Evolutionary conservation across 2,329 filamentous ascomycete genomes (phyloP).

Genomic region (Neonectria coccinea): DNA sequence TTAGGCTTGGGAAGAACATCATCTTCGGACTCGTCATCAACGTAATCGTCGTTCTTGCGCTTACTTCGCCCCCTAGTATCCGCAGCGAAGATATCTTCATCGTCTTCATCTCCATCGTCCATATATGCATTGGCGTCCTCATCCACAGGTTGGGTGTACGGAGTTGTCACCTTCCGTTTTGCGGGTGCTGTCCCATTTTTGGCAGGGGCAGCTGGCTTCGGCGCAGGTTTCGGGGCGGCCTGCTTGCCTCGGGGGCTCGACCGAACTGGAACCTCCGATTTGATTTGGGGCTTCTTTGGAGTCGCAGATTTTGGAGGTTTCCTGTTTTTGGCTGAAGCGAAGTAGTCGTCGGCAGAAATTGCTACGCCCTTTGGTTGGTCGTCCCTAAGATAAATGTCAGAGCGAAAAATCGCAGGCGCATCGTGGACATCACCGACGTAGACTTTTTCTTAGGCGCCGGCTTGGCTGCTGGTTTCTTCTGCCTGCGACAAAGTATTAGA

Average conservation of each 20-base stretch:
- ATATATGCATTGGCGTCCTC: constrained; percentile 69
- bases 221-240: constrained; percentile 46
- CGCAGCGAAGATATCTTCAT: constrained; percentile 85
- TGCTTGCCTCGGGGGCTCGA: constrained; percentile 65
- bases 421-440: constrained; percentile 52
- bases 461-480: constrained; percentile 67
- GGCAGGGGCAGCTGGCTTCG: constrained; percentile 45
- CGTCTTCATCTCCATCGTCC: constrained; percentile 76
- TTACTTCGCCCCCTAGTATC: constrained; percentile 75
- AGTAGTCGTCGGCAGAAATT: constrained; percentile 69
- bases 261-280: constrained; percentile 60
- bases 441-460: constrained; percentile 66
- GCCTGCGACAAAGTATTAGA: constrained; percentile 39
- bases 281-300: constrained; percentile 56
- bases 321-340: constrained; percentile 59
- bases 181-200: constrained; percentile 48
- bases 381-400: constrained; percentile 47
- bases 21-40: constrained; percentile 80
- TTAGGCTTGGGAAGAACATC: constrained; percentile 72
- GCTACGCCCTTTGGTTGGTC: constrained; percentile 61
- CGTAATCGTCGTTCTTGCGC: constrained; percentile 79
- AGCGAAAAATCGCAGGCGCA: background rate
- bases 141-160: constrained; percentile 55
- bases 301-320: constrained; percentile 54
- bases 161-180: constrained; percentile 57